Evolutionary conservation across 2,329 filamentous ascomycete genomes (phyloP).

Genomic region (Colletotrichum sp.): DNA sequence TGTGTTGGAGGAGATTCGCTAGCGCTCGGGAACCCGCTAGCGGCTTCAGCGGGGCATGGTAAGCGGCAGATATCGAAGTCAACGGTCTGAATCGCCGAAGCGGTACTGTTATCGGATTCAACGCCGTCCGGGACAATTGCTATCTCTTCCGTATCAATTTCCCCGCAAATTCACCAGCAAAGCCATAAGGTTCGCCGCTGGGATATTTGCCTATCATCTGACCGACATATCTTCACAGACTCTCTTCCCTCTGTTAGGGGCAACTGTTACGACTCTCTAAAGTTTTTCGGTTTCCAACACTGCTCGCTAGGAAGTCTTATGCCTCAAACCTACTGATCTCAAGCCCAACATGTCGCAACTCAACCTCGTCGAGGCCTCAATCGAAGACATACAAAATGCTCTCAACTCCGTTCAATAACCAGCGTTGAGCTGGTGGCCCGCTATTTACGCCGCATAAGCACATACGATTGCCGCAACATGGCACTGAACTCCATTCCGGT

Average conservation of each 20-base stretch:
- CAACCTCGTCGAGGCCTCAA: conserved; percentile 28
- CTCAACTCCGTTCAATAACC: conserved; percentile 22
- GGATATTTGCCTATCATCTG: not conserved
- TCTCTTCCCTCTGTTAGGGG: not conserved
- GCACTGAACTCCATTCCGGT: conserved; percentile 30
- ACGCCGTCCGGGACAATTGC: not conserved
- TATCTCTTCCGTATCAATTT: not conserved
- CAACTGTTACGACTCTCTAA: not conserved
- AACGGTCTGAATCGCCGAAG: not conserved
- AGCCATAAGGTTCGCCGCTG: not conserved
- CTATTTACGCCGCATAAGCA: conserved; percentile 28
- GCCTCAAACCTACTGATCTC: not conserved
- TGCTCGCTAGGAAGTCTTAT: not conserved
- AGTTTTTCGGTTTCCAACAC: not conserved
- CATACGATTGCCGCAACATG: conserved; percentile 27
- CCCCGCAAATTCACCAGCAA: not conserved
- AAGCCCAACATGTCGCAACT: not conserved
- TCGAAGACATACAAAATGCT: conserved; percentile 28
- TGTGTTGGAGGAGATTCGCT: not conserved
- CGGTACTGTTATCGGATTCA: not conserved
- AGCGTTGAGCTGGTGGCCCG: conserved; percentile 31
- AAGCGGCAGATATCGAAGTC: not conserved
- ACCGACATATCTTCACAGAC: not conserved
- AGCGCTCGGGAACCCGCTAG: not conserved
- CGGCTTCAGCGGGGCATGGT: not conserved